Evolutionary conservation across 192 early-diverging fungal species (phyloP), one percentile per base, ranked within the genome.

Genomic region (Gamsiella multidivaricata): DNA sequence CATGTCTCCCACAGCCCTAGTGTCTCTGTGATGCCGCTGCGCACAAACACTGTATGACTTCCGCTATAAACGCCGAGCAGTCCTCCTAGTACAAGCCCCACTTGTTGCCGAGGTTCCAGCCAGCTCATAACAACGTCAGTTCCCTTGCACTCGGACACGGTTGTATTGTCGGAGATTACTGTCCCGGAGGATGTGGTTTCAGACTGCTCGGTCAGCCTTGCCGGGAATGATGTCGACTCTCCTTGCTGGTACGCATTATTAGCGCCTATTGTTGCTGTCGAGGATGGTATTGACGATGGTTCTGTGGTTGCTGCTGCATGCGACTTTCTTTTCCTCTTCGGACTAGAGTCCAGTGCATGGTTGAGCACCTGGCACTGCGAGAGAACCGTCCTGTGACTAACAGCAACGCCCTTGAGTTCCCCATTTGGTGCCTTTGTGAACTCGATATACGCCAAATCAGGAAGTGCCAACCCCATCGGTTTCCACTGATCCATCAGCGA

Each of bases 381-480:
- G 65, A 95, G 85, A 17, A 95, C 88, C 1, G 88, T 86, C 18
- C 83, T 78, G 52, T 95, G 94, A 17, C 88, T 89, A 7, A 95
- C 73, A 26, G 87, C 85, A 25, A 94, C 88, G 32, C 94, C 94
- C 71, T 95, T 95, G 6, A 95, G 81, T 80, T 93, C 90, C 28
- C 94, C 92, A 68, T 86, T 91, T 0, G 87, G 87, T 49, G 89
- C 88, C 54, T 93, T 95, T 57, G 90, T 91, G 65, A 90, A 95
- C 75, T 94, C 94, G 28, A 95, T 88, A 54, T 94, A 95, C 0
- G 94, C 94, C 31, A 92, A 61, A n/a, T 95, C 93, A 17, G 85
- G 68, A 5, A 73, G 34, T 12, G 39, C 1, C 25, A 50, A 3
- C 12, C 28, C 36, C 36, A 36, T 12, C 3, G 4, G 50, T 4